These are phyloP conservation scores for Diaporthe citrichinensis DNA, from an alignment of 2,329 filamentous ascomycete species.

Conservation along the genomic window DNA sequence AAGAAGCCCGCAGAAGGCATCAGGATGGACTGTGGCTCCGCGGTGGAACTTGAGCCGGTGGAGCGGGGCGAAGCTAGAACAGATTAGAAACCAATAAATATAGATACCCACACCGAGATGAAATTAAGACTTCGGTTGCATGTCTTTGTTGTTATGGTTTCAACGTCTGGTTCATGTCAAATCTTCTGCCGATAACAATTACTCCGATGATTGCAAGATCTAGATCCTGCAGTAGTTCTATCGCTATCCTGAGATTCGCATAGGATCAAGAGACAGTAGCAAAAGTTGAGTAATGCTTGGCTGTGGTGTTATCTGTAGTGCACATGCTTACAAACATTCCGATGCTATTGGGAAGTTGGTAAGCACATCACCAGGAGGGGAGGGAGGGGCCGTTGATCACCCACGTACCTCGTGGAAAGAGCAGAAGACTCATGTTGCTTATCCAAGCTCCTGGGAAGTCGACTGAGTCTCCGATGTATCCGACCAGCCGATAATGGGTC, in stretches of 20 bases:
- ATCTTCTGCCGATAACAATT: not conserved
- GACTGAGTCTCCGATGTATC: not conserved
- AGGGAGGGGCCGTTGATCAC: too few relatives aligned
- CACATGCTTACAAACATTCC: not conserved
- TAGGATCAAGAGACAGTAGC: not conserved
- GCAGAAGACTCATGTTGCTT: not conserved
- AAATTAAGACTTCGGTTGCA: not conserved
- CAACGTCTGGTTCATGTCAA: not conserved
- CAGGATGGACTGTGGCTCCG: not conserved
- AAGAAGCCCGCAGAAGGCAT: not conserved
- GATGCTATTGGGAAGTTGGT: not conserved
- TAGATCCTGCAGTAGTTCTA: not conserved
- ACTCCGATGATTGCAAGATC: not conserved
- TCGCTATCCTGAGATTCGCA: not conserved
- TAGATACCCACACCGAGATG: not conserved
- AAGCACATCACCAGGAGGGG: not conserved
- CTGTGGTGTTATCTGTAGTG: not conserved
- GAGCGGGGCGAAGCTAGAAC: not conserved
- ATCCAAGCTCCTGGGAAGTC: not conserved
- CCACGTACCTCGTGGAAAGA: not conserved
- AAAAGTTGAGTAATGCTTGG: not conserved
- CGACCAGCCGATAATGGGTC: not conserved
- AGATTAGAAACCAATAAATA: not conserved
- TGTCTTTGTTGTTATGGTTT: not conserved
- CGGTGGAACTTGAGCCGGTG: not conserved